These are phyloP conservation scores for Centella asiatica DNA, from an alignment of 129 eudicot species.

Conservation along the genomic window DNA sequence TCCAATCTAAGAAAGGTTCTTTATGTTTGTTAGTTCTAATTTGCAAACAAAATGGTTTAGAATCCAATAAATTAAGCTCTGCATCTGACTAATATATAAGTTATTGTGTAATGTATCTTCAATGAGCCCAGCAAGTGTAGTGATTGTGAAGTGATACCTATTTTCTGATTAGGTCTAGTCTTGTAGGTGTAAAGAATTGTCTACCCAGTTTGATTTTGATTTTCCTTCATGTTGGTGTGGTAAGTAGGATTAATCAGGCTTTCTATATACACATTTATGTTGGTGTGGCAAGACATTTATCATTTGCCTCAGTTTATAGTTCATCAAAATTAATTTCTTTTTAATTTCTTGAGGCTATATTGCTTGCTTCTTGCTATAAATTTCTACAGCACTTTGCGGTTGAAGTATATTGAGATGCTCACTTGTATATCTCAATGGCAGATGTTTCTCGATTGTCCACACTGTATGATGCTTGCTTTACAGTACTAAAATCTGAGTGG, in stretches of 20 bases:
- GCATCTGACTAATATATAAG: no score
- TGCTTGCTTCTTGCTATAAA: neutral
- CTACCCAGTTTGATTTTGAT: no score
- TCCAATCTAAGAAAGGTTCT: neutral
- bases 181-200: no score
- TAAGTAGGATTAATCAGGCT: no score
- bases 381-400: neutral
- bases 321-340: neutral
- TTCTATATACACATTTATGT: no score
- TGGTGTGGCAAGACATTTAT: no score
- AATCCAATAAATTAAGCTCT: no score
- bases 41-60: no score
- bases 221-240: no score
- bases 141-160: no score
- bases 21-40: neutral
- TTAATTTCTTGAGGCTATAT: neutral
- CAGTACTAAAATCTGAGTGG: slow-evolving; percentile 47
- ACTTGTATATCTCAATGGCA: slow-evolving; percentile 10
- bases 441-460: slow-evolving; percentile 40
- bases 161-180: no score
- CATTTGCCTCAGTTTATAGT: neutral
- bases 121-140: no score
- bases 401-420: neutral
- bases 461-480: slow-evolving; percentile 45
- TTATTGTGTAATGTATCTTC: neutral